A percentile compares a stretch with the other conserved stretches of the same genome.
These are phyloP conservation scores for Colletotrichum sp. DNA, from an alignment of 2,329 filamentous ascomycete genomes.

Conservation along the genomic window DNA sequence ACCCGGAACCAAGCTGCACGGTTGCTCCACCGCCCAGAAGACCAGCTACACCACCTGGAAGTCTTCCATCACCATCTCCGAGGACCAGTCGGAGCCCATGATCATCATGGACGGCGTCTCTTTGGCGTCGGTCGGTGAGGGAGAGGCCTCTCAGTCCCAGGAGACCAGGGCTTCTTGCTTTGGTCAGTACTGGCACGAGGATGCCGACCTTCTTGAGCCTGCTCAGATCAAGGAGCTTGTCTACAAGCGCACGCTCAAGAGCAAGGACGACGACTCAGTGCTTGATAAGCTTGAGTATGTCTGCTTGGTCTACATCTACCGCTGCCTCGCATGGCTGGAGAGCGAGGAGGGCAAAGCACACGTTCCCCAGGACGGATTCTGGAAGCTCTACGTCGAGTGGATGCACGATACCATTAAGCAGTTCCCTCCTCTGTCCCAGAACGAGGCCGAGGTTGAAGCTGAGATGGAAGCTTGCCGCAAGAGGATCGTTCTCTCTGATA, in stretches of 20 bases:
- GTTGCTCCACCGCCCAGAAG: constrained; percentile 11
- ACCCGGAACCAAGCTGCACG: constrained; percentile 3
- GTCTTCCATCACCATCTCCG: constrained; percentile 10
- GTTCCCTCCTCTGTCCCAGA: background rate
- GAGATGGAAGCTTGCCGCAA: background rate
- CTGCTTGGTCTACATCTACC: constrained; percentile 10
- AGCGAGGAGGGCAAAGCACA: background rate
- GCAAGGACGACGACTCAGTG: constrained; percentile 13
- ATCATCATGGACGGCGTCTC: constrained; percentile 13
- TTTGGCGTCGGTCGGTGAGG: constrained; percentile 10
- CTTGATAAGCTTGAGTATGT: constrained; percentile 16
- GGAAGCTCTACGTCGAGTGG: constrained; percentile 11
- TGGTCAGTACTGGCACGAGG: constrained; percentile 6
- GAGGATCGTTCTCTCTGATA: constrained; percentile 8
- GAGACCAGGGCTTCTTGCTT: constrained; percentile 11
- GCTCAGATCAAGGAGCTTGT: constrained; percentile 10
- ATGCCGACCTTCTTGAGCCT: constrained; percentile 8
- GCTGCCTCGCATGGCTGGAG: constrained; percentile 7
- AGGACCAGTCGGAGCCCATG: constrained; percentile 3
- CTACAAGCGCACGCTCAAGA: constrained; percentile 13
- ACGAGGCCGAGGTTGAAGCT: background rate
- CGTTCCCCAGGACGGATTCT: constrained; percentile 6
- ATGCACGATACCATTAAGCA: constrained; percentile 10
- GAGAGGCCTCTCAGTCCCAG: background rate
- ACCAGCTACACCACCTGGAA: constrained; percentile 19